These are phyloP conservation scores for Lipomyces japonicus DNA, from an alignment of 805 yeast species.

Conservation along the genomic window DNA sequence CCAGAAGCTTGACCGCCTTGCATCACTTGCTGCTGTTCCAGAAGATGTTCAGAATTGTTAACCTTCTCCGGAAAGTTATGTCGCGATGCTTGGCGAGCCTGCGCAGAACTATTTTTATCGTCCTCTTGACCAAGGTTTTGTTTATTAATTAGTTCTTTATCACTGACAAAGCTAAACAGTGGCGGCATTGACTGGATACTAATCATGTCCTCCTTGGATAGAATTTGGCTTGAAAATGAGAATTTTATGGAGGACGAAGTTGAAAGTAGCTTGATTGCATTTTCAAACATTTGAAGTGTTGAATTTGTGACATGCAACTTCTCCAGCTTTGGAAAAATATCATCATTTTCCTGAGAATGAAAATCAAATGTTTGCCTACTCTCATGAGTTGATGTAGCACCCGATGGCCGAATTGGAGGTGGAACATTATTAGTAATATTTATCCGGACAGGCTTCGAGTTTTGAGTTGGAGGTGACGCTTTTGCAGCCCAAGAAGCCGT, in stretches of 20 bases:
- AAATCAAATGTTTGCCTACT: slow-evolving; percentile 32
- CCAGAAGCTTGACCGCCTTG: slow-evolving; percentile 20
- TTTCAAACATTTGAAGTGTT: slow-evolving; percentile 22
- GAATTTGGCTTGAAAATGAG: slow-evolving; percentile 31
- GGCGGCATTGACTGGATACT: slow-evolving; percentile 30
- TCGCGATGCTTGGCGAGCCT: slow-evolving; percentile 10
- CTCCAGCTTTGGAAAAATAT: slow-evolving; percentile 4
- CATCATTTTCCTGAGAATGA: slow-evolving; percentile 31
- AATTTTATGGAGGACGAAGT: slow-evolving; percentile 30
- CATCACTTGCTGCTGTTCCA: slow-evolving; percentile 37
- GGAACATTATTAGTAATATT: slow-evolving; percentile 19
- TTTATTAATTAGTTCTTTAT: slow-evolving; percentile 1
- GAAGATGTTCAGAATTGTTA: slow-evolving; percentile 16
- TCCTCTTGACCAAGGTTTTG: neutral
- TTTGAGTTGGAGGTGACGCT: slow-evolving; percentile 39
- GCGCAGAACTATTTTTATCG: neutral
- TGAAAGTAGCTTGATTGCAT: slow-evolving; percentile 28
- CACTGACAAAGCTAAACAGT: slow-evolving; percentile 32
- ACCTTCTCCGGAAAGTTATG: slow-evolving; percentile 11
- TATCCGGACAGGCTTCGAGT: slow-evolving; percentile 15
- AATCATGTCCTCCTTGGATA: slow-evolving; percentile 32
- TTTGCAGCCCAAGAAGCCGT: slow-evolving; percentile 64
- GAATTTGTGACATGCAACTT: slow-evolving; percentile 9
- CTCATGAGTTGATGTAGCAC: slow-evolving; percentile 51
- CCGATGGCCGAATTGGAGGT: slow-evolving; percentile 49